These are phyloP conservation scores for Glomus cerebriforme DNA, from an alignment of 192 early-diverging fungal genomes.

Conservation along the genomic window DNA sequence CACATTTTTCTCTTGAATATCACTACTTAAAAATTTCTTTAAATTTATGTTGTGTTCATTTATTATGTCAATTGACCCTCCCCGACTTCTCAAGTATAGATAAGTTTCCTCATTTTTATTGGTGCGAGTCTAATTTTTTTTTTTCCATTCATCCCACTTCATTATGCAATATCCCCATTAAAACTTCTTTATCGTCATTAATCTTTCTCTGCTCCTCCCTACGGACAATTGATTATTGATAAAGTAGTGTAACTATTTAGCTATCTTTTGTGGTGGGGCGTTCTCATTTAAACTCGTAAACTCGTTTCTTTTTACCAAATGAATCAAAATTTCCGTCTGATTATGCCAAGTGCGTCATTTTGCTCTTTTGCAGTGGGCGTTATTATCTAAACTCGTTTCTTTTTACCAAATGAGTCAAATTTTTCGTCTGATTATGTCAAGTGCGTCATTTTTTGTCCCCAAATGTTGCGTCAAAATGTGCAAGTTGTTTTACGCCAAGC, in stretches of 20 bases:
- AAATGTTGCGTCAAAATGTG: background rate
- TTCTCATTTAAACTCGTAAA: too few relatives aligned
- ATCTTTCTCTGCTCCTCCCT: background rate
- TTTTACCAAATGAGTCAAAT: too few relatives aligned
- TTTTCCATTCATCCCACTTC: background rate
- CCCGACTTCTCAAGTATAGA: background rate
- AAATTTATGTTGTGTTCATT: background rate
- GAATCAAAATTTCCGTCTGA: too few relatives aligned
- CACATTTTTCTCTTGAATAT: too few relatives aligned
- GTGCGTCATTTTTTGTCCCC: background rate
- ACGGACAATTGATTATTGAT: background rate
- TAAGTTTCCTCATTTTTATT: background rate
- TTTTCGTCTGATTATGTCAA: too few relatives aligned
- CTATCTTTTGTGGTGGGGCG: too few relatives aligned
- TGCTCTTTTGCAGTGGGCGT: background rate
- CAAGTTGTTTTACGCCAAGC: too few relatives aligned
- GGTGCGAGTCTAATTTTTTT: background rate
- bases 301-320: too few relatives aligned
- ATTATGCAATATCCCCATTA: background rate
- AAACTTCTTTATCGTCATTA: background rate
- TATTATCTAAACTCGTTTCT: too few relatives aligned
- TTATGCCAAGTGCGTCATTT: background rate
- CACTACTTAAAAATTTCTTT: too few relatives aligned
- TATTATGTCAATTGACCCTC: background rate
- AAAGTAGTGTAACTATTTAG: background rate